Base-by-base conservation (phyloP, 2,329 filamentous ascomycete genomes). In the Coniochaeta sp. region DNA sequence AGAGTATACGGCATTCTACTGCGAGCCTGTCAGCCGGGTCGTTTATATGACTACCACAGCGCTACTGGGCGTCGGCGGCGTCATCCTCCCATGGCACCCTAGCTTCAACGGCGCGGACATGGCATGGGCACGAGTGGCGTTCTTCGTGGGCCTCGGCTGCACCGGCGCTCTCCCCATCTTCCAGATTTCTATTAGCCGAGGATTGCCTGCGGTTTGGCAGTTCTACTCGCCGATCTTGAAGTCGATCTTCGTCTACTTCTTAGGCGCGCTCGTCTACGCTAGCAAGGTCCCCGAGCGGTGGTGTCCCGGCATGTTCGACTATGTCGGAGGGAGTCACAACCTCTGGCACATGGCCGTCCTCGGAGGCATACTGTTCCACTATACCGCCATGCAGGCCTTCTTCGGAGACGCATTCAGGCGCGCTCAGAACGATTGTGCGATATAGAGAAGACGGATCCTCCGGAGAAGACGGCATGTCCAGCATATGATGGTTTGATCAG, bases 1-100 rank as follows among this genome's bases (percentile, higher is more conserved):
- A 31, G 94, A 99, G 67, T 99, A 97, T 73, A 96, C 94, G 0
- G 94, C 92, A 22, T 99, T 99, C 70, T 99, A 99, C 74, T 96
- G 94, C 73, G 94, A 99, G 63, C 91, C 94, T 3, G 63, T 87
- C 46, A 91, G 87, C 59, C 86, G 91, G 51, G 94, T 87, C 80
- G 76, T 81, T 12, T 99, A 97, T 71, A 94, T 99, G 75, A 69
- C 79, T 38, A 75, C 88, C 48, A 97, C 94, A 2, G 86, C 88
- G 52, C 66, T 85, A 13, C 81, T 99, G 24, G 94, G 94, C 47
- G 72, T 95, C 52, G 88, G 85, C 33, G 94, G 94, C 52, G 89
- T 95, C 57, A 88, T 96, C 56, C 78, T 99, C 32, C 92, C 94
- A 2, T 99, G 94, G 94, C 89, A 96, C 68, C 94, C 94, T 27